Conservation (phyloP, 2,329 filamentous ascomycete genomes). For the Xylaria sp. region DNA sequence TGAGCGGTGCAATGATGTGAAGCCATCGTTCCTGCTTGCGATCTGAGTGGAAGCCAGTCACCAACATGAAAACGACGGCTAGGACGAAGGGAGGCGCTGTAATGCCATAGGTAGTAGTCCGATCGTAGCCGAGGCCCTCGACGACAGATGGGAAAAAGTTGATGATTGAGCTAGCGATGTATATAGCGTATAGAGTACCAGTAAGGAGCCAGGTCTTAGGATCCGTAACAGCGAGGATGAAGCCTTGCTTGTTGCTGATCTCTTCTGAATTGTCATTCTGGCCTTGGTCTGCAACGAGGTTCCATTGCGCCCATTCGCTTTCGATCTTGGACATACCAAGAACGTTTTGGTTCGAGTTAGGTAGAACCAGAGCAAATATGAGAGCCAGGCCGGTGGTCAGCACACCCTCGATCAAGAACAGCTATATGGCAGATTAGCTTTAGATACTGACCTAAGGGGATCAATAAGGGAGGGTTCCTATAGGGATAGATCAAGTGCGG, state of each 20-base stretch:
- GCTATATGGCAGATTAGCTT: slow-evolving; percentile 10
- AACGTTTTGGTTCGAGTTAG: slow-evolving; percentile 39
- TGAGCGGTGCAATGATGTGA: slow-evolving; percentile 44
- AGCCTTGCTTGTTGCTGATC: slow-evolving; percentile 44
- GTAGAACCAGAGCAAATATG: slow-evolving; percentile 37
- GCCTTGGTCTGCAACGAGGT: slow-evolving; percentile 38
- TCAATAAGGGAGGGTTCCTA: not conserved
- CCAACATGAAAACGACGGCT: slow-evolving; percentile 48
- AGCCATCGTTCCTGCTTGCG: slow-evolving; percentile 44
- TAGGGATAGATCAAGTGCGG: not conserved
- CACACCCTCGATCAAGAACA: slow-evolving; percentile 40
- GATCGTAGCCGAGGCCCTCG: slow-evolving; percentile 58
- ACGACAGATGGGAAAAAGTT: slow-evolving; percentile 51
- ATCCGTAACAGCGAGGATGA: slow-evolving; percentile 49
- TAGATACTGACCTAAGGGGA: not conserved
- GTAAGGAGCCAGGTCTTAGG: slow-evolving; percentile 52
- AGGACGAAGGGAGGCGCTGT: slow-evolving; percentile 47
- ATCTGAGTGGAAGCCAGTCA: slow-evolving; percentile 49
- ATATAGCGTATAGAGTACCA: slow-evolving; percentile 48
- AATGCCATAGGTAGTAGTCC: slow-evolving; percentile 38
- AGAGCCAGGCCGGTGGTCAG: slow-evolving; percentile 36
- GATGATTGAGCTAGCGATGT: slow-evolving; percentile 46
- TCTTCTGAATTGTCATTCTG: slow-evolving; percentile 43
- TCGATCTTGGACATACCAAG: slow-evolving; percentile 37
- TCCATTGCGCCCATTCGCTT: slow-evolving; percentile 41